phyloP scores from a whole-genome alignment of 805 yeast species.

The Sungouiozyma intestinalis region DNA sequence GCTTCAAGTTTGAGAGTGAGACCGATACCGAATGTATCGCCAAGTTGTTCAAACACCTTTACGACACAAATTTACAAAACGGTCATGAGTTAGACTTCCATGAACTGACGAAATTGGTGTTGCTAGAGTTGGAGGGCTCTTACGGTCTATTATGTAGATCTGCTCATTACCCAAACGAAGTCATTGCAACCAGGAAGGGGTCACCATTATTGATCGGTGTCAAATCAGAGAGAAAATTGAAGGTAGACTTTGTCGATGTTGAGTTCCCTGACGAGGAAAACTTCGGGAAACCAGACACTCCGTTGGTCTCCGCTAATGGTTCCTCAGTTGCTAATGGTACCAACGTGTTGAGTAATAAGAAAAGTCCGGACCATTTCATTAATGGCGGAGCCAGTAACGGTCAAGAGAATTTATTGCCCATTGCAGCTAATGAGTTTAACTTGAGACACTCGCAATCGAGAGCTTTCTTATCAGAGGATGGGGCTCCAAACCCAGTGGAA shows the following conservation, averaged over 20 bases:
- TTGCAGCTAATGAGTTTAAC: constrained; percentile 43
- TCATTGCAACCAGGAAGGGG: constrained; percentile 95
- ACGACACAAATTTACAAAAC: constrained; percentile 62
- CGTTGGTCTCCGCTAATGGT: constrained; percentile 17
- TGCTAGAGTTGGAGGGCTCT: constrained; percentile 92
- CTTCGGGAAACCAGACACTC: constrained; percentile 27
- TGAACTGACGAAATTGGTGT: constrained; percentile 83
- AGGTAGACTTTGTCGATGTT: constrained; percentile 96
- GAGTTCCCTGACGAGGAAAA: constrained; percentile 73
- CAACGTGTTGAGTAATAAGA: constrained; percentile 3
- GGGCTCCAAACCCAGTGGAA: constrained; percentile 86
- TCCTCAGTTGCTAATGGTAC: constrained; percentile 2
- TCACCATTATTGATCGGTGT: constrained; percentile 96
- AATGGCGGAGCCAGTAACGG: constrained; percentile 3
- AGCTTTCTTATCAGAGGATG: constrained; percentile 92
- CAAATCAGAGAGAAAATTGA: constrained; percentile 86
- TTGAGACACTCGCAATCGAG: constrained; percentile 89
- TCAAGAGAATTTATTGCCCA: constrained; percentile 34
- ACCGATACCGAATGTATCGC: constrained; percentile 99
- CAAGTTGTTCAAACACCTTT: constrained; percentile 82
- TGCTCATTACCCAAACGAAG: constrained; percentile 86
- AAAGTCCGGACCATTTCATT: constrained; percentile 6
- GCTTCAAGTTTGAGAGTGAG: constrained; percentile 75
- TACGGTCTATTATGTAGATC: constrained; percentile 93
- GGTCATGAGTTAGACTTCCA: constrained; percentile 79